Base-by-base conservation (phyloP, 164 flowering plant genomes). In the Macadamia tetraphylla region DNA sequence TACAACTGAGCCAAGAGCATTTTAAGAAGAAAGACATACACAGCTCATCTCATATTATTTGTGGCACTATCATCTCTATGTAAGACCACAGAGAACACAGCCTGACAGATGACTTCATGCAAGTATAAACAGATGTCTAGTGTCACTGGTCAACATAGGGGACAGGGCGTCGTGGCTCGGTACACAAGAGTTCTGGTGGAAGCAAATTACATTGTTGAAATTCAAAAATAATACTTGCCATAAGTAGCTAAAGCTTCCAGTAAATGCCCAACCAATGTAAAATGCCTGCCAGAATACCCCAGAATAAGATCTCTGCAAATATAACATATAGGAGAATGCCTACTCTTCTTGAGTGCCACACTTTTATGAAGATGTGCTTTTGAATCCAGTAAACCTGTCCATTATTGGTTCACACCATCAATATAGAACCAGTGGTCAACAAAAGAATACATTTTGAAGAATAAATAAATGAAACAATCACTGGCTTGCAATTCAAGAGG, bases 311-410 rank as follows among this genome's bases (percentile, higher is more conserved):
- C 74, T 93, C 98, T 9, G 88, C 96, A 75, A 93, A 91, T 68
- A 93, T 75, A 30, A 93, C 98, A 67, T 93, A 91, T 1, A 93
- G 87, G 23, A 93, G 86, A 66, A 84, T 81, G 68, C 98, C 97
- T 0, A 85, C 83, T 71, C 77, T 82, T 75, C 72, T 74, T 8
- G 97, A 93, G 73, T 86, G 89, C 97, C 97, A 93, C 40, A 91
- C 95, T 18, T 71, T 71, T 8, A 89, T 68, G 78, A 93, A 93
- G 8, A 90, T 66, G 73, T 89, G 98, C 80, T 93, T 82, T 72
- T 89, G 73, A 65, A 91, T 88, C 97, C 98, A 93, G 60, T 86
- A 62, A 62, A 86, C 70, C 97, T 91, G 87, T 53, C 58, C 65
- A 75, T 23, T 52, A 57, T 58, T 40, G 35, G 44, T 62, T 58